A percentile compares a stretch with the other conserved stretches of the same genome.
Evolutionary conservation across 257 asterid genomes (phyloP).

Genomic region (Rhazya stricta): DNA sequence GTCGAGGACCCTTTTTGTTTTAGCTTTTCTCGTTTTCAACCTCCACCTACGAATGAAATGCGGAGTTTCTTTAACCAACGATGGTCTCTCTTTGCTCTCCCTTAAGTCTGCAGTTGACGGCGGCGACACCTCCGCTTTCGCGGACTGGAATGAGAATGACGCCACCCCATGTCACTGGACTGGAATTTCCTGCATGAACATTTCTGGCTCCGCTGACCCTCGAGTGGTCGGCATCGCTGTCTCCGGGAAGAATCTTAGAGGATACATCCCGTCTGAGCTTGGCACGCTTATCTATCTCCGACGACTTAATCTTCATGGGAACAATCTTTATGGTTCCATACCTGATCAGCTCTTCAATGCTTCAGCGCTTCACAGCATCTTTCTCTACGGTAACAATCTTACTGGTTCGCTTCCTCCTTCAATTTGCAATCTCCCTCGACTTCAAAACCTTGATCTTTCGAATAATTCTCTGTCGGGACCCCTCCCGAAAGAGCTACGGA

Average conservation of each 20-base stretch:
- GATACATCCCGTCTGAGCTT: constrained; percentile 90
- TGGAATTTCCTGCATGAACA: constrained; percentile 76
- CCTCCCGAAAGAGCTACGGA: constrained; percentile 54
- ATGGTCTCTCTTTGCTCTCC: constrained; percentile 75
- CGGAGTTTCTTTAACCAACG: constrained; percentile 42
- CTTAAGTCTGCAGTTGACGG: constrained; percentile 67
- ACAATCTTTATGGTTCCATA: constrained; percentile 63
- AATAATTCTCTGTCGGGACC: constrained; percentile 66
- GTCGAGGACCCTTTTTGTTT: constrained; percentile 17
- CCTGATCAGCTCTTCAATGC: constrained; percentile 87
- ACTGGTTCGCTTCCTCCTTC: constrained; percentile 75
- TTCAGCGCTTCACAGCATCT: constrained; percentile 76
- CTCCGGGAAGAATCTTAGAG: constrained; percentile 61
- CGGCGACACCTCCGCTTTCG: constrained; percentile 37
- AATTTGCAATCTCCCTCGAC: constrained; percentile 61
- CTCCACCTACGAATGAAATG: constrained; percentile 14
- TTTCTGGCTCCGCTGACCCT: constrained; percentile 54
- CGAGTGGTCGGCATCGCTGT: constrained; percentile 75
- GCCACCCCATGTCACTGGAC: constrained; percentile 79
- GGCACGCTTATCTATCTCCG: constrained; percentile 75
- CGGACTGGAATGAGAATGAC: constrained; percentile 78
- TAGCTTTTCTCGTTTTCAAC: constrained; percentile 24
- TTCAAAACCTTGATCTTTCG: constrained; percentile 74
- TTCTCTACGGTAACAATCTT: constrained; percentile 70
- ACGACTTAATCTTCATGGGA: constrained; percentile 79